Evolutionary conservation across 192 early-diverging fungal species (phyloP).

Genomic region (Podila epicladia): DNA sequence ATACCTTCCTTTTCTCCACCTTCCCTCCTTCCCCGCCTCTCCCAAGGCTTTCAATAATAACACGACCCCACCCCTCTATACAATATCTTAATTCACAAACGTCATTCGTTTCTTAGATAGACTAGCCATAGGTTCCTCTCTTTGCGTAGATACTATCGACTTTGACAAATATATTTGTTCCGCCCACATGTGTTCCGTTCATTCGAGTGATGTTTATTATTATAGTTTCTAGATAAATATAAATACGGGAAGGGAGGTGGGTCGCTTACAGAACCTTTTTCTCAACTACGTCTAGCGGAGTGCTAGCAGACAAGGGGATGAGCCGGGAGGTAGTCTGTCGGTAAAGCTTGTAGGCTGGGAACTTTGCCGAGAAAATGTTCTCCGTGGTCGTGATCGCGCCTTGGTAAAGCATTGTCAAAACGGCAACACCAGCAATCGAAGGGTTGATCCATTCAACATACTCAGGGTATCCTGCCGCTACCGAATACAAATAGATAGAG

Average conservation of each 20-base stretch:
- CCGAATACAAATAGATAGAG: constrained; percentile 65
- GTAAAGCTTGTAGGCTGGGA: constrained; percentile 81
- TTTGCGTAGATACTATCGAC: too few species aligned
- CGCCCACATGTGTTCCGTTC: too few species aligned
- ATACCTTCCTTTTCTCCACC: not conserved
- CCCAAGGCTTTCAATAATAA: not conserved
- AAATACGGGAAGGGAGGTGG: not conserved
- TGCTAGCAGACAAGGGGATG: constrained; percentile 58
- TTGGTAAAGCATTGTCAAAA: constrained; percentile 77
- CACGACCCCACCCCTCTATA: not conserved
- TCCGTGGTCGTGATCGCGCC: constrained; percentile 70
- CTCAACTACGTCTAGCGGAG: constrained; percentile 31
- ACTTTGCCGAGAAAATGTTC: constrained; percentile 71
- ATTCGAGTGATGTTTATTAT: not conserved
- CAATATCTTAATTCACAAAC: too few species aligned
- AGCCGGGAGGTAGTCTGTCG: constrained; percentile 65
- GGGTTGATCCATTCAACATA: constrained; percentile 51
- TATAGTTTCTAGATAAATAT: not conserved
- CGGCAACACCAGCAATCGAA: constrained; percentile 55
- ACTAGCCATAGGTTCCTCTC: too few species aligned
- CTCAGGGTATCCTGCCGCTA: constrained; percentile 56
- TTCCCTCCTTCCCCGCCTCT: not conserved
- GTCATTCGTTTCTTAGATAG: too few species aligned
- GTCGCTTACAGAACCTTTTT: constrained; percentile 18
- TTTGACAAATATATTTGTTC: too few species aligned